A percentile compares a stretch with the other conserved stretches of the same genome.
Conservation (phyloP, 2,329 filamentous ascomycete genomes). For the Peltaster fructicola region DNA sequence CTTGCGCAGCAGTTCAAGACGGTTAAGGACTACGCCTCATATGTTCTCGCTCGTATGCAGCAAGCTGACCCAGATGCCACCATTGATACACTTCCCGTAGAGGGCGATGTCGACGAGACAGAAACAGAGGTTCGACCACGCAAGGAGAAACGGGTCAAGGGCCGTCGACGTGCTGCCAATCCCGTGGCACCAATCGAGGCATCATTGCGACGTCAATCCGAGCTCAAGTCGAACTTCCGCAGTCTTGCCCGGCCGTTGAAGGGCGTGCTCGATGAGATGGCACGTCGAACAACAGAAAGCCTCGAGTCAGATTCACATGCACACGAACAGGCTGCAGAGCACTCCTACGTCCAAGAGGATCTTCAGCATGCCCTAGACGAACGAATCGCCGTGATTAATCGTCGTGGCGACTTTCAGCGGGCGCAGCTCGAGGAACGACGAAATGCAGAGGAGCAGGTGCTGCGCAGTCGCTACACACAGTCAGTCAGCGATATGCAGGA, state of each 20-base stretch:
- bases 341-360: conserved; percentile 35
- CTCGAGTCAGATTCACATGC: conserved; percentile 36
- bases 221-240: conserved; percentile 46
- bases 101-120: too few relatives aligned
- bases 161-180: conserved; percentile 30
- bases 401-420: too few relatives aligned
- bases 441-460: conserved; percentile 23
- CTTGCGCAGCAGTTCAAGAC: too few relatives aligned
- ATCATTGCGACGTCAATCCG: conserved; percentile 39
- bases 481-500: conserved; percentile 15
- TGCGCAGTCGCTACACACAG: conserved; percentile 16
- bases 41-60: too few relatives aligned
- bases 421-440: conserved; percentile 18
- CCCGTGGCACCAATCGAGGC: conserved; percentile 27
- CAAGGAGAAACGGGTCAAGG: conserved; percentile 14
- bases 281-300: conserved; percentile 39
- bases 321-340: conserved; percentile 37
- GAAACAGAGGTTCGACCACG: too few relatives aligned
- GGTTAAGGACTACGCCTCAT: too few relatives aligned
- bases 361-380: too few relatives aligned
- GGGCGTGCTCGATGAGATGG: conserved; percentile 46
- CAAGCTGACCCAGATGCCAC: too few relatives aligned
- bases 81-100: too few relatives aligned
- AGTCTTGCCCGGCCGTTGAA: conserved; percentile 45
- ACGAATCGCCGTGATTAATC: conserved; percentile 21